These are phyloP conservation scores for Blastobotrys proliferans DNA, from an alignment of 1,139 yeast genomes.

Conservation along the genomic window DNA sequence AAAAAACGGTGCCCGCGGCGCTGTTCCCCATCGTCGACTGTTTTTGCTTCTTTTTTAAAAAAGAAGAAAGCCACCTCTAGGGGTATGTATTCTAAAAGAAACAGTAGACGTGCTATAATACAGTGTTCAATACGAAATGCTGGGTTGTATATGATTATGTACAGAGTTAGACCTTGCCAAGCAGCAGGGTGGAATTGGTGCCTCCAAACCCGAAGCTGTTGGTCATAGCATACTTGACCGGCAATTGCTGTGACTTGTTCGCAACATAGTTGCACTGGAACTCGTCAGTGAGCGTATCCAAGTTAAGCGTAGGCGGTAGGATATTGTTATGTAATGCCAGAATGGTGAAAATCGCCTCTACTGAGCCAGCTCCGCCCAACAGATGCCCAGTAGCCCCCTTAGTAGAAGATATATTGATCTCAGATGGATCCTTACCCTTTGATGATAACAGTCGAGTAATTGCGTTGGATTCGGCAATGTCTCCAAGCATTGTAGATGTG, in stretches of 20 bases:
- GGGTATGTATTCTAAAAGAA: too few relatives aligned
- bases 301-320: slow-evolving; percentile 80
- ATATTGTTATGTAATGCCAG: slow-evolving; percentile 53
- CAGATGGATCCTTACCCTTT: slow-evolving; percentile 21
- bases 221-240: slow-evolving; percentile 62
- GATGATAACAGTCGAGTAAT: slow-evolving; percentile 45
- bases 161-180: not conserved
- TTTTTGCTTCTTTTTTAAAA: too few relatives aligned
- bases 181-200: slow-evolving; percentile 61
- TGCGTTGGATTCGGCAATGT: slow-evolving; percentile 80
- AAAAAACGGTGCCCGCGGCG: too few relatives aligned
- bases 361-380: slow-evolving; percentile 94
- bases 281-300: slow-evolving; percentile 42
- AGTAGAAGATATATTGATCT: slow-evolving; percentile 62
- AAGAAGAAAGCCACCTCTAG: too few relatives aligned
- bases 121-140: too few relatives aligned
- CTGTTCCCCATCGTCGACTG: too few relatives aligned
- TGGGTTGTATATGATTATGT: not conserved
- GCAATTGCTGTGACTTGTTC: slow-evolving; percentile 33
- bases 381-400: slow-evolving; percentile 94
- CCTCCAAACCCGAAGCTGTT: slow-evolving; percentile 99
- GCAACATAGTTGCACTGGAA: slow-evolving; percentile 63
- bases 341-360: slow-evolving; percentile 80
- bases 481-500: slow-evolving; percentile 88
- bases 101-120: too few relatives aligned